phyloP scores from a whole-genome alignment of 2,329 filamentous ascomycete genomes.

The Sporothrix brunneoviolacea region DNA sequence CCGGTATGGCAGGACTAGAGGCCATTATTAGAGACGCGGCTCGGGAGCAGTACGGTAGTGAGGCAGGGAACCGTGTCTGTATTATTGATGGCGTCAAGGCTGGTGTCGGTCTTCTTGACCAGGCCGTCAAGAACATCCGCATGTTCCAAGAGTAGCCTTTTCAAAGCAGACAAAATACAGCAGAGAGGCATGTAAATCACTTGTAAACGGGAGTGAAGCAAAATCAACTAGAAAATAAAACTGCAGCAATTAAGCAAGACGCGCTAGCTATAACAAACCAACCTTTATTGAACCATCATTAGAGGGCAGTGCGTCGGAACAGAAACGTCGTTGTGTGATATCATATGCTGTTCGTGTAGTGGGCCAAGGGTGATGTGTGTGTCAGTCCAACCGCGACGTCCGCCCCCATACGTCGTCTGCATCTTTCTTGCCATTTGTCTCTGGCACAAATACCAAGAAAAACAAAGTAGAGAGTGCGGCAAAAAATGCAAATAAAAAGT shows the following conservation, averaged over 20 bases:
- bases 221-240: background rate
- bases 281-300: background rate
- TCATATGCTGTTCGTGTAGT: no score
- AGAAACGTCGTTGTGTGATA: no score
- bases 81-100: constrained; percentile 77
- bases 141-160: constrained; percentile 27
- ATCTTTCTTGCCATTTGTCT: constrained; percentile 79
- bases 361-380: no score
- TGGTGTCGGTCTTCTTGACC: constrained; percentile 56
- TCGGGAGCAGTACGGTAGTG: constrained; percentile 54
- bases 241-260: background rate
- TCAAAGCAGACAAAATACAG: background rate
- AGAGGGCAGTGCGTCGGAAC: no score
- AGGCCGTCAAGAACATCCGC: constrained; percentile 39
- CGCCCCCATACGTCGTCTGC: constrained; percentile 89
- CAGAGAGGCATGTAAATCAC: background rate
- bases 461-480: constrained; percentile 65
- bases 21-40: constrained; percentile 66
- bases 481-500: constrained; percentile 80
- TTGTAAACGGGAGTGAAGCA: background rate
- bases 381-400: constrained; percentile 44
- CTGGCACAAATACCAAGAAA: constrained; percentile 68
- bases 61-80: constrained; percentile 46
- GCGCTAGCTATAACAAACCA: no score
- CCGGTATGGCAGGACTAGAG: constrained; percentile 84